phyloP scores from a whole-genome alignment of 179 eudicot genomes.

The Spergularia azorica region DNA sequence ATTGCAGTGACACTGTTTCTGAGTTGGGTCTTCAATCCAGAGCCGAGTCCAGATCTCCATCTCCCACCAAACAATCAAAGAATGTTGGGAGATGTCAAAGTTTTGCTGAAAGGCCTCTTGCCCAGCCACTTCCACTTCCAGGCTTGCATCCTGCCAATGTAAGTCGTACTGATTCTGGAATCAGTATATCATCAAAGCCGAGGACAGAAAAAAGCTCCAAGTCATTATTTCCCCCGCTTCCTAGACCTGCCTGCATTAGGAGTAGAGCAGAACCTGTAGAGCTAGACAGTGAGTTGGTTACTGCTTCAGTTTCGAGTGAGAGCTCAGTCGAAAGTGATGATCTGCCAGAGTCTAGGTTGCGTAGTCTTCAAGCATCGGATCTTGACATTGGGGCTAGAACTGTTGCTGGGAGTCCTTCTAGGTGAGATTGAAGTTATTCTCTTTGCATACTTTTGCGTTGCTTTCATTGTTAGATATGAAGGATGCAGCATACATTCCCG shows the following conservation, averaged over 20 bases:
- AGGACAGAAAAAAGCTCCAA: constrained; percentile 58
- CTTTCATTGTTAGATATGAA: background rate
- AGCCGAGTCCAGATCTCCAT: constrained; percentile 73
- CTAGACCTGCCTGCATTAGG: constrained; percentile 70
- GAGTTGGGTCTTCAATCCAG: constrained; percentile 66
- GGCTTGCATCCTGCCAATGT: constrained; percentile 51
- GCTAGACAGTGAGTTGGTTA: constrained; percentile 59
- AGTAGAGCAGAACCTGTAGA: constrained; percentile 68
- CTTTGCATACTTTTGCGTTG: background rate
- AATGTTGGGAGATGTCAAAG: constrained; percentile 91
- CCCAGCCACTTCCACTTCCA: constrained; percentile 92
- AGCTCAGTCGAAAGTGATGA: constrained; percentile 86
- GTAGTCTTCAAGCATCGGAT: constrained; percentile 75
- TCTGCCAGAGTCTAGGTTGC: constrained; percentile 61
- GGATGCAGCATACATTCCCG: background rate
- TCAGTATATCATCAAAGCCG: constrained; percentile 58
- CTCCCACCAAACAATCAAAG: constrained; percentile 82
- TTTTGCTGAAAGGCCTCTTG: constrained; percentile 72
- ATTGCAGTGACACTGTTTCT: constrained; percentile 57
- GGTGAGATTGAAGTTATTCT: constrained; percentile 44
- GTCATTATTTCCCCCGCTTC: constrained; percentile 67
- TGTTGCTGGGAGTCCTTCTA: constrained; percentile 75
- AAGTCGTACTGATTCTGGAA: constrained; percentile 74
- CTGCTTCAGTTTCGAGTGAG: constrained; percentile 77
- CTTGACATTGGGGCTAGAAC: constrained; percentile 63